phyloP scores from a whole-genome alignment of 306 rosid species.

The Cicer cuneatum region DNA sequence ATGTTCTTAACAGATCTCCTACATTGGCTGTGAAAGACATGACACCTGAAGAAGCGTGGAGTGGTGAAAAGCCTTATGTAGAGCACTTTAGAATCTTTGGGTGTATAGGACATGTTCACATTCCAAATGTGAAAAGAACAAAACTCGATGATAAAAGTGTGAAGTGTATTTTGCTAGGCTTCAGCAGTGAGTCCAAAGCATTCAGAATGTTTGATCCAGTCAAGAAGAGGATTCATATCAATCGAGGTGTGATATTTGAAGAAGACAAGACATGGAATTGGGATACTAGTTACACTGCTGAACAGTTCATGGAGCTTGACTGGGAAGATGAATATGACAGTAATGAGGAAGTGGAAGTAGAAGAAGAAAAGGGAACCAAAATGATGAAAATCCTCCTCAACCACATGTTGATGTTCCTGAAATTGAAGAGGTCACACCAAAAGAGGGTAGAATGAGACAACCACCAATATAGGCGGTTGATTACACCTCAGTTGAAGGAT shows the following conservation, averaged over 20 bases:
- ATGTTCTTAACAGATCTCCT: neutral
- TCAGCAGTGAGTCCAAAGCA: neutral
- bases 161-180: neutral
- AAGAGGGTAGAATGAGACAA: neutral
- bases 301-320: neutral
- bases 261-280: neutral
- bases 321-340: neutral
- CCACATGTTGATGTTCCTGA: no score
- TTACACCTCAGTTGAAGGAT: neutral
- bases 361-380: no score
- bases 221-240: neutral
- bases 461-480: neutral
- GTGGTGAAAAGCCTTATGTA: neutral
- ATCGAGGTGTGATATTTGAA: neutral
- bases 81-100: neutral
- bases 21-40: neutral
- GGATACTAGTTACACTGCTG: neutral
- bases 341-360: no score
- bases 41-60: neutral
- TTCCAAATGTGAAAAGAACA: neutral
- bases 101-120: neutral
- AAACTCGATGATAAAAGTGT: neutral
- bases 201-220: neutral
- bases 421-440: no score
- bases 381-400: no score